Evolutionary conservation across 78 protist genomes (phyloP).

Genomic region (Chrysochromulina tobinii): DNA sequence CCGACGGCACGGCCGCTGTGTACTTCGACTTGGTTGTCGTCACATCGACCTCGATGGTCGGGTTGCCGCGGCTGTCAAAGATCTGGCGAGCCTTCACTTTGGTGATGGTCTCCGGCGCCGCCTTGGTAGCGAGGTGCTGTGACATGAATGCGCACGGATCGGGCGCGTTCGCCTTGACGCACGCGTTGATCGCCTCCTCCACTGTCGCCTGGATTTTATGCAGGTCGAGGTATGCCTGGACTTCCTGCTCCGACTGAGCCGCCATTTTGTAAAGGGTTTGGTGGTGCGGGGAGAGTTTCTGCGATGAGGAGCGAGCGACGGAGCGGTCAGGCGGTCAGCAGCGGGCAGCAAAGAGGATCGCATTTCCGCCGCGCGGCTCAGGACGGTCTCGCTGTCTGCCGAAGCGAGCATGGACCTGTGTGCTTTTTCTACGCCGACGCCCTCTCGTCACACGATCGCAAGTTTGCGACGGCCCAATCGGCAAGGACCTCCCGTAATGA

Average conservation of each 20-base stretch:
- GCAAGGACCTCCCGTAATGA: no score
- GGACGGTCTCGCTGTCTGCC: no score
- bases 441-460: no score
- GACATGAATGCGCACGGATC: not conserved
- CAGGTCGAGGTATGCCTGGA: not conserved
- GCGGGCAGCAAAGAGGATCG: no score
- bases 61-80: conserved; percentile 86
- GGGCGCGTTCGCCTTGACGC: not conserved
- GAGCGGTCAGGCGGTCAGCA: no score
- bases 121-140: not conserved
- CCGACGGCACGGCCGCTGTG: conserved; percentile 97
- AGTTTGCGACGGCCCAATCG: no score
- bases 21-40: conserved; percentile 45
- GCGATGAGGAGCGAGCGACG: no score
- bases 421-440: no score
- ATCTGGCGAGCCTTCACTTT: conserved; percentile 79
- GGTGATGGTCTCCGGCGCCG: conserved; percentile 37
- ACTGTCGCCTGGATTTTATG: not conserved
- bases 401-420: no score
- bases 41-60: conserved; percentile 63
- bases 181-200: conserved; percentile 22
- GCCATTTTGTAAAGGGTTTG: no score
- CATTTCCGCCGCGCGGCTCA: no score
- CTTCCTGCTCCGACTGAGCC: not conserved
- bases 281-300: no score